These are phyloP conservation scores for Fusarium armeniacum DNA, from an alignment of 2,329 filamentous ascomycete species.

Conservation along the genomic window DNA sequence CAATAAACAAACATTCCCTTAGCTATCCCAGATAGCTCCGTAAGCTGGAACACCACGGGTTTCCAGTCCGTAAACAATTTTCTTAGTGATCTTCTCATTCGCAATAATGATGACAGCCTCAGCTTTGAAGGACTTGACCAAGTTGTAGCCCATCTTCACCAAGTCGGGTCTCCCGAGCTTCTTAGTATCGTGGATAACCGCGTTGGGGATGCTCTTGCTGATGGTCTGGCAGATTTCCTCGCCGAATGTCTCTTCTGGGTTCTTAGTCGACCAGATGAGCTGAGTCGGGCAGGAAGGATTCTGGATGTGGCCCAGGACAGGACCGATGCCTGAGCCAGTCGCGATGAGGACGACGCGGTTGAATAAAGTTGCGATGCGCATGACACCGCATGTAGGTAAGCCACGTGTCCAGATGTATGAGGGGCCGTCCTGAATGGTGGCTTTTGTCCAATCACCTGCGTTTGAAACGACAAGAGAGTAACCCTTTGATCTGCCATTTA, in stretches of 20 bases:
- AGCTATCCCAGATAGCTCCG: conserved; percentile 79
- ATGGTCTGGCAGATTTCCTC: conserved; percentile 68
- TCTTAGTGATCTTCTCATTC: conserved; percentile 75
- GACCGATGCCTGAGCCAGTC: conserved; percentile 81
- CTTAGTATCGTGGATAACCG: conserved; percentile 77
- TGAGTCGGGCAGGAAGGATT: conserved; percentile 65
- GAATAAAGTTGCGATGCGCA: conserved; percentile 76
- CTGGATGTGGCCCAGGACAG: conserved; percentile 72
- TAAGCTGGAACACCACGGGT: conserved; percentile 75
- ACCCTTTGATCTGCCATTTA: conserved; percentile 54
- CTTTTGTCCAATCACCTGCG: conserved; percentile 80
- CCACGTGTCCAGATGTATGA: conserved; percentile 76
- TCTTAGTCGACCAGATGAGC: conserved; percentile 77
- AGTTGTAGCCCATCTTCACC: conserved; percentile 64
- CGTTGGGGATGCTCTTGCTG: conserved; percentile 68
- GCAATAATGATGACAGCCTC: conserved; percentile 82
- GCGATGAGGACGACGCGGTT: conserved; percentile 75
- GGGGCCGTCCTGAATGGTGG: conserved; percentile 73
- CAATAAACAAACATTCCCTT: conserved; percentile 7
- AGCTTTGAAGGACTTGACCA: conserved; percentile 67
- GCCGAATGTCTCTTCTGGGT: conserved; percentile 74
- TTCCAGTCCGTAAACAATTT: conserved; percentile 78
- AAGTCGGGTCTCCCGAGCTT: conserved; percentile 71
- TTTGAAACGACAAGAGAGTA: conserved; percentile 79
- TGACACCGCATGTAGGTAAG: conserved; percentile 75